A percentile compares a stretch with the other conserved stretches of the same genome.
phyloP scores from a whole-genome alignment of 305 asterid species.

The Striga hermonthica region DNA sequence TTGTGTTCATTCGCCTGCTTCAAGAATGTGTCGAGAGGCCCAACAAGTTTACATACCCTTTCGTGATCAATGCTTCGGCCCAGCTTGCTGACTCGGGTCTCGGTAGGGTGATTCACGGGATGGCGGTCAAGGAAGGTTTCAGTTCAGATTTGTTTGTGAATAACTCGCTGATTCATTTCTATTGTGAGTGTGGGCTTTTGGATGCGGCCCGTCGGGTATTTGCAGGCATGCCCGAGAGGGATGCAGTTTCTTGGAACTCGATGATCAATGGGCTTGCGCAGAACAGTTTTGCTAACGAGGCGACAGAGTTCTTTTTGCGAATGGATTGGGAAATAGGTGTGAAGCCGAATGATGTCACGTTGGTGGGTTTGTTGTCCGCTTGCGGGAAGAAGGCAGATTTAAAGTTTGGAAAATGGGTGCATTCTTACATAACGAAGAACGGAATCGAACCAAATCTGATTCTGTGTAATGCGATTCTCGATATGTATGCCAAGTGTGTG shows the following conservation, averaged over 20 bases:
- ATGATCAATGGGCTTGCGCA: conserved; percentile 57
- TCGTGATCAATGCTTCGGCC: conserved; percentile 66
- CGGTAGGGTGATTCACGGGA: conserved; percentile 66
- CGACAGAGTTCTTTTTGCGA: conserved; percentile 41
- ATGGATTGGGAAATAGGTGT: conserved; percentile 48
- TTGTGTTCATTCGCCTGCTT: conserved; percentile 46
- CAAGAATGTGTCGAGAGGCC: conserved; percentile 45
- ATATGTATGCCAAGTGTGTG: conserved; percentile 80
- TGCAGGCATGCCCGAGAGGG: conserved; percentile 49
- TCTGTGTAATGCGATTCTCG: conserved; percentile 66
- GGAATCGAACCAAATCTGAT: conserved; percentile 46
- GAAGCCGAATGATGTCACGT: conserved; percentile 56
- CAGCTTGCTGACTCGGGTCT: conserved; percentile 40
- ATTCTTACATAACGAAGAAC: conserved; percentile 46
- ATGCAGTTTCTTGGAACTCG: conserved; percentile 77
- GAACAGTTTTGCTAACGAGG: conserved; percentile 43
- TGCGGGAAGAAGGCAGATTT: conserved; percentile 55
- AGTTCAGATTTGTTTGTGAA: conserved; percentile 53
- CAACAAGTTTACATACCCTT: conserved; percentile 73
- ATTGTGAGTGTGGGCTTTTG: conserved; percentile 56
- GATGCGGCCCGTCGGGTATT: conserved; percentile 52
- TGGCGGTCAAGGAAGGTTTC: conserved; percentile 57
- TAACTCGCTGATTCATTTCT: conserved; percentile 62
- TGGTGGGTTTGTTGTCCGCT: conserved; percentile 62
- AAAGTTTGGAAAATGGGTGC: conserved; percentile 59